Percentiles rank a stretch among this genome's conserved stretches.
phyloP scores from a whole-genome alignment of 192 early-diverging fungal species.

The Fimicolochytrium jonesii region DNA sequence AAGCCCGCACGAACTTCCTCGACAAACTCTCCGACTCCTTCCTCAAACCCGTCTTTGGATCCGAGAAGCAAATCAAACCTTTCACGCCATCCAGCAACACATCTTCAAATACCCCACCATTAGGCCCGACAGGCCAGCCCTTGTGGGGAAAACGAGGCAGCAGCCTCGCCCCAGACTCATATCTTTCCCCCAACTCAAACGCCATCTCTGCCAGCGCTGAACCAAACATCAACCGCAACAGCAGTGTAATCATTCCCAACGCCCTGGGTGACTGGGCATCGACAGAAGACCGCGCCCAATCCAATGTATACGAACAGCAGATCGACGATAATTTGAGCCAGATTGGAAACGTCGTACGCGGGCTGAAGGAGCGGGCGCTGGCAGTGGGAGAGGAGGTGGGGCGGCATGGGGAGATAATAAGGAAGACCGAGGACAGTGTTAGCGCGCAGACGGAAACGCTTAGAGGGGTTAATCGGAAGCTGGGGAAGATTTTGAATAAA shows the following conservation, averaged over 20 bases:
- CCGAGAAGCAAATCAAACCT: constrained; percentile 6
- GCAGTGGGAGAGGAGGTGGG: constrained; percentile 3
- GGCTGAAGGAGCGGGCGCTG: constrained; percentile 2
- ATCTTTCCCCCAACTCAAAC: not conserved
- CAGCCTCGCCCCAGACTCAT: constrained; percentile 16
- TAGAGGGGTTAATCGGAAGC: constrained; percentile 7
- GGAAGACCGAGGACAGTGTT: constrained; percentile 3
- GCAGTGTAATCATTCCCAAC: not conserved
- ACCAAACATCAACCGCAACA: not conserved
- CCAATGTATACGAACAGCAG: constrained; percentile 7
- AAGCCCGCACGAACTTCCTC: constrained; percentile 18
- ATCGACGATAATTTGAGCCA: constrained; percentile 10
- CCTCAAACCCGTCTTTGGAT: constrained; percentile 13
- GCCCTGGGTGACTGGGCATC: constrained; percentile 13
- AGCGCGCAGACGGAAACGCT: not conserved
- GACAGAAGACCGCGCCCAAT: not conserved
- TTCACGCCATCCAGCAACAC: not conserved
- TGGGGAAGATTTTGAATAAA: constrained; percentile 18
- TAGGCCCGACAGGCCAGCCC: constrained; percentile 1
- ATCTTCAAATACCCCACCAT: not conserved
- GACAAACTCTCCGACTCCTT: constrained; percentile 8
- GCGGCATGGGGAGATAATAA: constrained; percentile 3
- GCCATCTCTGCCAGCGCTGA: not conserved
- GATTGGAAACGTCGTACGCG: not conserved
- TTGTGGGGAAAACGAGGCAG: constrained; percentile 16